Percentiles rank a stretch among this genome's conserved stretches.
These are phyloP conservation scores for Coemansia sp. DNA, from an alignment of 192 early-diverging fungal species.

Conservation along the genomic window DNA sequence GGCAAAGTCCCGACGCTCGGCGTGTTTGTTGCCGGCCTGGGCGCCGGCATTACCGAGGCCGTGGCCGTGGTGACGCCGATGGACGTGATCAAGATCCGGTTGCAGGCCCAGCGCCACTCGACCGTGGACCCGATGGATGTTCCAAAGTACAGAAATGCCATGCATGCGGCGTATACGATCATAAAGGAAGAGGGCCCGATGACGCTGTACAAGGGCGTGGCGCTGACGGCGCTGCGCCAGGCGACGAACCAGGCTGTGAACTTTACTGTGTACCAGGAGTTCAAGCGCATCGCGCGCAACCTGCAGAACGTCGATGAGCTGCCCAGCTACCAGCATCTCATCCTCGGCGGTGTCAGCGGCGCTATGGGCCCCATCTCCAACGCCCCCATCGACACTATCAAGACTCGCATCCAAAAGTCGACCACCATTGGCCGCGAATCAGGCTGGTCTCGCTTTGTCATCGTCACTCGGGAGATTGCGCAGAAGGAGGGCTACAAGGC, in stretches of 20 bases:
- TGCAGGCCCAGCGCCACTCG: constrained; percentile 95
- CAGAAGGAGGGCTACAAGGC: constrained; percentile 89
- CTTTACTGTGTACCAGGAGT: constrained; percentile 95
- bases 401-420: constrained; percentile 95
- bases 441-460: constrained; percentile 76
- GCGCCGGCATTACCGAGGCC: constrained; percentile 92
- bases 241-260: constrained; percentile 98
- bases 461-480: constrained; percentile 71
- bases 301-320: constrained; percentile 68
- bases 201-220: constrained; percentile 93
- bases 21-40: constrained; percentile 83
- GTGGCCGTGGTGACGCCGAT: constrained; percentile 95
- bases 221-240: constrained; percentile 90
- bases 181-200: constrained; percentile 84
- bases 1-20: constrained; percentile 65
- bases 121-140: constrained; percentile 95
- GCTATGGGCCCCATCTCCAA: constrained; percentile 93
- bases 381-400: constrained; percentile 97
- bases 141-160: constrained; percentile 94
- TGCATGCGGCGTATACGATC: constrained; percentile 89
- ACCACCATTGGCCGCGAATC: constrained; percentile 62
- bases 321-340: constrained; percentile 86
- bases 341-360: constrained; percentile 88
- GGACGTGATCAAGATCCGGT: constrained; percentile 99
- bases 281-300: constrained; percentile 75